These are phyloP conservation scores for Aphanoascus verrucosus DNA, from an alignment of 2,329 filamentous ascomycete genomes.

Conservation along the genomic window DNA sequence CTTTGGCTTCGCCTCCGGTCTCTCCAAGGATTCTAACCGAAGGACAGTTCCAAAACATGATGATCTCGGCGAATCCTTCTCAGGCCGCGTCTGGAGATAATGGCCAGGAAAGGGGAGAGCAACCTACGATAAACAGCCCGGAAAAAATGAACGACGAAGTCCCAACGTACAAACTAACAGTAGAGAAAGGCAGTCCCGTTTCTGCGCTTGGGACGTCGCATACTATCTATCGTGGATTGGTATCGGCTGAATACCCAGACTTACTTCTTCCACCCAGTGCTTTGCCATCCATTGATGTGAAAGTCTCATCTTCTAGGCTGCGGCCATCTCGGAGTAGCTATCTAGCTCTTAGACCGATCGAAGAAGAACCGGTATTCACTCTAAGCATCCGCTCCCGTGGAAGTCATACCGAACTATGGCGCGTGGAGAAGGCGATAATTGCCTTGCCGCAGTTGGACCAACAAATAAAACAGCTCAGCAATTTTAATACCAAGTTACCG, in stretches of 20 bases:
- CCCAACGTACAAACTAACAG: slow-evolving; percentile 7
- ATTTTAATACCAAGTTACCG: slow-evolving; percentile 60
- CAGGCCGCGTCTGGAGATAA: slow-evolving; percentile 30
- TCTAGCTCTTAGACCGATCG: slow-evolving; percentile 64
- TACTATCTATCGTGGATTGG: slow-evolving; percentile 60
- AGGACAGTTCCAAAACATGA: slow-evolving; percentile 47
- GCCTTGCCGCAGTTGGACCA: slow-evolving; percentile 75
- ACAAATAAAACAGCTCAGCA: slow-evolving; percentile 61
- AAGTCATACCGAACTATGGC: slow-evolving; percentile 72
- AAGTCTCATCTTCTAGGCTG: slow-evolving; percentile 87
- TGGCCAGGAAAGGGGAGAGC: slow-evolving; percentile 19
- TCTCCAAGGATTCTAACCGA: slow-evolving; percentile 56
- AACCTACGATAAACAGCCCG: background rate
- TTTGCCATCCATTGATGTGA: slow-evolving; percentile 71
- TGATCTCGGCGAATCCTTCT: slow-evolving; percentile 37
- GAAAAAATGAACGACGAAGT: background rate
- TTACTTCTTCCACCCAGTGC: slow-evolving; percentile 80
- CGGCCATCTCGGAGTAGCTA: slow-evolving; percentile 81
- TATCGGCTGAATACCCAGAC: slow-evolving; percentile 77
- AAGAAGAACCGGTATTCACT: slow-evolving; percentile 91
- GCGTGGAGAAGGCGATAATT: slow-evolving; percentile 80
- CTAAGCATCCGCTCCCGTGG: slow-evolving; percentile 67
- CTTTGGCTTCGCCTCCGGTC: slow-evolving; percentile 54
- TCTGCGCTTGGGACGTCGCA: slow-evolving; percentile 1
- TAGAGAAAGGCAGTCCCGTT: slow-evolving; percentile 25